Conservation (phyloP, 2,329 filamentous ascomycete species). For the Aspergillus vadensis region DNA sequence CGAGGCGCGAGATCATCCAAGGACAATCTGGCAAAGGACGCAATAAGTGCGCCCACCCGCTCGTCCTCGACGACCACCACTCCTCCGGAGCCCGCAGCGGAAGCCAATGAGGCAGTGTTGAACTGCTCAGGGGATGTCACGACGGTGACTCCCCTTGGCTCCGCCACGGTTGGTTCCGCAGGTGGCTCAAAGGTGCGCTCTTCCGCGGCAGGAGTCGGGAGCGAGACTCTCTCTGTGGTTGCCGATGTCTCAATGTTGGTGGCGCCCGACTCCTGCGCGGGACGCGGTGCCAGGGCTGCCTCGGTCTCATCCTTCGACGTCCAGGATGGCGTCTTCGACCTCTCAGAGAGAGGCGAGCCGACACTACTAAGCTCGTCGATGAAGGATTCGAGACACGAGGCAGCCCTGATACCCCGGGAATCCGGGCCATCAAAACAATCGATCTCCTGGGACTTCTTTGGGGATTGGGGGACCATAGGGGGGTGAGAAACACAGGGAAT, state of each 20-base stretch:
- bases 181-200: constrained; percentile 15
- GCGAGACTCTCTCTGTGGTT: background rate
- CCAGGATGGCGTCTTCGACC: constrained; percentile 11
- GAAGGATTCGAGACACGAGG: background rate
- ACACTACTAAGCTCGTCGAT: constrained; percentile 13
- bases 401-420: background rate
- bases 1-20: constrained; percentile 11
- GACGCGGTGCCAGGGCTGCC: constrained; percentile 5
- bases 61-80: constrained; percentile 15
- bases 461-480: background rate
- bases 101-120: constrained; percentile 9
- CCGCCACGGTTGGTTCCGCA: constrained; percentile 11
- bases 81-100: constrained; percentile 15
- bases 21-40: constrained; percentile 11
- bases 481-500: background rate
- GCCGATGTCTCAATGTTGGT: background rate
- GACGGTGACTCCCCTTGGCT: constrained; percentile 6
- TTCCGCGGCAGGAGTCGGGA: constrained; percentile 4
- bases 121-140: background rate
- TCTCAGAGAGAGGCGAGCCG: constrained; percentile 16
- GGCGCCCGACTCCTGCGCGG: constrained; percentile 9
- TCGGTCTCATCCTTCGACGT: constrained; percentile 6
- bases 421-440: background rate
- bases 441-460: background rate
- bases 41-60: constrained; percentile 11